These are phyloP conservation scores for Tolypocladium guangdongense DNA, from an alignment of 2,329 filamentous ascomycete genomes.

Conservation along the genomic window DNA sequence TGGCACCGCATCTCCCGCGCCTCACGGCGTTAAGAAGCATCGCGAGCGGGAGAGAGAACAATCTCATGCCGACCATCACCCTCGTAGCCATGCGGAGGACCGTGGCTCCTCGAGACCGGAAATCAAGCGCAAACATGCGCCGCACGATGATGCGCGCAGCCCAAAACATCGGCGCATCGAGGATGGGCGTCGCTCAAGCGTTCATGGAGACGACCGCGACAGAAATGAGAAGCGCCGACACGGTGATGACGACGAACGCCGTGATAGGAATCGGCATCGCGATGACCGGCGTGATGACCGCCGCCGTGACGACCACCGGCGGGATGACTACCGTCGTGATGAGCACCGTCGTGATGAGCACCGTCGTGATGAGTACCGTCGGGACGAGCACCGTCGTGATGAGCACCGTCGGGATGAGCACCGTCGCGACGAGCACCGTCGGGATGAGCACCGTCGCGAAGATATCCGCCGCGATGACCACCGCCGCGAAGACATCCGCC, in stretches of 20 bases:
- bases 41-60: constrained; percentile 37
- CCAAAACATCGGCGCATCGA: constrained; percentile 32
- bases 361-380: constrained; percentile 6
- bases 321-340: constrained; percentile 10
- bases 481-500: constrained; percentile 1
- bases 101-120: constrained; percentile 40
- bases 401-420: constrained; percentile 13
- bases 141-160: constrained; percentile 30
- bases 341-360: constrained; percentile 7
- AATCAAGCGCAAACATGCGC: constrained; percentile 49
- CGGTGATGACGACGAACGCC: constrained; percentile 13
- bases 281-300: constrained; percentile 14
- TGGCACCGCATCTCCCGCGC: constrained; percentile 61
- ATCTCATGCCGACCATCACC: constrained; percentile 35
- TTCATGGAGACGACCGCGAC: constrained; percentile 26
- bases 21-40: constrained; percentile 33
- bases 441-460: too few relatives aligned
- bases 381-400: constrained; percentile 14
- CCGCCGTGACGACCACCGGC: constrained; percentile 13
- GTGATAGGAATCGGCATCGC: constrained; percentile 24
- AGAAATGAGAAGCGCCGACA: constrained; percentile 16
- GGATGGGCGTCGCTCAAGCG: constrained; percentile 26
- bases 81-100: constrained; percentile 40
- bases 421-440: constrained; percentile 5
- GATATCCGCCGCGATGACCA: constrained; percentile 6